A percentile compares a stretch with the other conserved stretches of the same genome.
phyloP scores from a whole-genome alignment of 352 stramenopile species.

The Phytophthora pseudosyringae region DNA sequence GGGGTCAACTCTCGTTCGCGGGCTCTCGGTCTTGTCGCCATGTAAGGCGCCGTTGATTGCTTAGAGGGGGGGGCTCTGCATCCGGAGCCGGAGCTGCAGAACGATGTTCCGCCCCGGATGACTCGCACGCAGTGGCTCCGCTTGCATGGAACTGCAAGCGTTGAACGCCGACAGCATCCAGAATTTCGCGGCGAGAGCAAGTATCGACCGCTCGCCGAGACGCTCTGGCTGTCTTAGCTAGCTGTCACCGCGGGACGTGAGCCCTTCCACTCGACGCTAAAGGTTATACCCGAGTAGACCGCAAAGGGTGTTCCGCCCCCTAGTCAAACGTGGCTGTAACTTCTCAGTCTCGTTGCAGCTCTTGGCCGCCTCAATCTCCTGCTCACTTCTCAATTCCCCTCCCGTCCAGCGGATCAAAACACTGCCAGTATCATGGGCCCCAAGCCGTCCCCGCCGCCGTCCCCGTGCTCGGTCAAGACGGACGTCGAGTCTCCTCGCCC shows the following conservation, averaged over 20 bases:
- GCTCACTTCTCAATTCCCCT: conserved; percentile 37
- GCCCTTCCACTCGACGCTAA: conserved; percentile 2
- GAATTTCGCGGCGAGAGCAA: conserved; percentile 18
- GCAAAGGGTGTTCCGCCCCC: background rate
- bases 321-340: too few species aligned
- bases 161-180: conserved; percentile 24
- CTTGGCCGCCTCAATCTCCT: conserved; percentile 13
- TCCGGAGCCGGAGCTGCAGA: conserved; percentile 21
- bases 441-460: background rate
- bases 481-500: conserved; percentile 3
- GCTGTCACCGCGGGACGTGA: conserved; percentile 16
- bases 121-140: conserved; percentile 13
- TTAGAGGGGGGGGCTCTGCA: conserved; percentile 11
- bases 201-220: background rate
- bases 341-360: background rate
- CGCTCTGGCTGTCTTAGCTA: conserved; percentile 23
- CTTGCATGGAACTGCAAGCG: conserved; percentile 20
- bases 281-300: background rate
- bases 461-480: conserved; percentile 2
- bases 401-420: conserved; percentile 6
- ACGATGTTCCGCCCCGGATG: conserved; percentile 20
- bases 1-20: conserved; percentile 17
- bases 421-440: background rate
- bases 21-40: background rate
- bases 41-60: background rate